A percentile compares a stretch with the other conserved stretches of the same genome.
phyloP scores from a whole-genome alignment of 2,329 filamentous ascomycete genomes.

The Juglanconis sp. region DNA sequence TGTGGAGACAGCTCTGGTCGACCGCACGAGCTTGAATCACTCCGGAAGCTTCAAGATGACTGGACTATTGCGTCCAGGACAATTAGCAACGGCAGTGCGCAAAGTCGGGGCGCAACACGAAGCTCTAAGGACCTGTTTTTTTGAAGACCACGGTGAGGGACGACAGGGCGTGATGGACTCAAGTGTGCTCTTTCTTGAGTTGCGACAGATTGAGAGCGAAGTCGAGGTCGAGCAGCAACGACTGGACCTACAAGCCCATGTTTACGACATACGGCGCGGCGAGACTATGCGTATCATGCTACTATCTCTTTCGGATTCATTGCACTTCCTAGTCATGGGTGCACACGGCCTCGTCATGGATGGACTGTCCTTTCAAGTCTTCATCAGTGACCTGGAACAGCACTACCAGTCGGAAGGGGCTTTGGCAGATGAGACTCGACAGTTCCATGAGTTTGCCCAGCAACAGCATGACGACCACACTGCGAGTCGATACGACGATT shows the following conservation, averaged over 20 bases:
- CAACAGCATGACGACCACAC: background rate
- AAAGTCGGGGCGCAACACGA: background rate
- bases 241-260: constrained; percentile 25
- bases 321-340: constrained; percentile 38
- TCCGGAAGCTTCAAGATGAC: constrained; percentile 27
- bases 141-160: background rate
- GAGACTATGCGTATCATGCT: constrained; percentile 31
- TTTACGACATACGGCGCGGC: constrained; percentile 36
- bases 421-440: background rate
- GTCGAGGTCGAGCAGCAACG: constrained; percentile 17
- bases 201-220: constrained; percentile 20
- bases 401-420: too few relatives aligned
- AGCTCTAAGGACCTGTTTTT: background rate
- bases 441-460: background rate
- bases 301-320: constrained; percentile 28
- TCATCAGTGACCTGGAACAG: background rate
- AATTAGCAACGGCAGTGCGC: too few relatives aligned
- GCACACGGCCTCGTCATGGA: background rate
- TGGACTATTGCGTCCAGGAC: constrained; percentile 21
- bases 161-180: constrained; percentile 7
- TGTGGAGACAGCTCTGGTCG: constrained; percentile 22
- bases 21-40: constrained; percentile 38
- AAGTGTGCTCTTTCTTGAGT: constrained; percentile 26
- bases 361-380: background rate
- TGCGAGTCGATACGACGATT: background rate